Evolutionary conservation across 1,284 basidiomycete genomes (phyloP).

Genomic region (Boletus mariae): DNA sequence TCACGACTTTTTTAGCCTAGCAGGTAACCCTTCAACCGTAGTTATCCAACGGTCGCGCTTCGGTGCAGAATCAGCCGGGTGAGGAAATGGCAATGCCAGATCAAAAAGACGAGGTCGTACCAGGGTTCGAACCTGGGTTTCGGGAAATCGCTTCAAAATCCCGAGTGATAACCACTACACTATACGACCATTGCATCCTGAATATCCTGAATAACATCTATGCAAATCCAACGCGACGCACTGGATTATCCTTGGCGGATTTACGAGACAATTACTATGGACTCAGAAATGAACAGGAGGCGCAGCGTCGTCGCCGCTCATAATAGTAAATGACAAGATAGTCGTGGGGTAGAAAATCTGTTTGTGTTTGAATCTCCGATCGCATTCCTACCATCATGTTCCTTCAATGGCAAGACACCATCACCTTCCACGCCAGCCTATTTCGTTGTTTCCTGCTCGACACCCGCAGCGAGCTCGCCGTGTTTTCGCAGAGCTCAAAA

Average conservation of each 20-base stretch:
- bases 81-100: background rate
- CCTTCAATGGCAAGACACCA: slow-evolving; percentile 12
- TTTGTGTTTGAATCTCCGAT: slow-evolving; percentile 8
- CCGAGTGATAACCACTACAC: slow-evolving; percentile 39
- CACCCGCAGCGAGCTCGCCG: background rate
- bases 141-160: slow-evolving; percentile 35
- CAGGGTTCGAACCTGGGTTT: slow-evolving; percentile 38
- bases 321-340: too few relatives aligned
- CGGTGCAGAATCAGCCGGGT: background rate
- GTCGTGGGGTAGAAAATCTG: too few relatives aligned
- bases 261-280: too few relatives aligned
- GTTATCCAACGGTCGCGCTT: too few relatives aligned
- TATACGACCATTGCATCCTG: slow-evolving; percentile 27
- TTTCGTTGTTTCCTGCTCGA: slow-evolving; percentile 16
- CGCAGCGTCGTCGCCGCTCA: too few relatives aligned
- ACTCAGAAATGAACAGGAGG: too few relatives aligned
- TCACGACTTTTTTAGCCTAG: too few relatives aligned
- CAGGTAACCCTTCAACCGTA: background rate
- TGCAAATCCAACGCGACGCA: too few relatives aligned
- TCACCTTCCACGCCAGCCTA: background rate
- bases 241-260: too few relatives aligned
- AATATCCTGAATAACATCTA: too few relatives aligned
- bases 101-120: slow-evolving; percentile 26
- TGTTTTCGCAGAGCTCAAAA: background rate
- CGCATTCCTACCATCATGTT: background rate